Percentiles rank a stretch among this genome's conserved stretches.
Evolutionary conservation across 2,329 filamentous ascomycete genomes (phyloP).

Genomic region (Tolypocladium cylindrosporum): DNA sequence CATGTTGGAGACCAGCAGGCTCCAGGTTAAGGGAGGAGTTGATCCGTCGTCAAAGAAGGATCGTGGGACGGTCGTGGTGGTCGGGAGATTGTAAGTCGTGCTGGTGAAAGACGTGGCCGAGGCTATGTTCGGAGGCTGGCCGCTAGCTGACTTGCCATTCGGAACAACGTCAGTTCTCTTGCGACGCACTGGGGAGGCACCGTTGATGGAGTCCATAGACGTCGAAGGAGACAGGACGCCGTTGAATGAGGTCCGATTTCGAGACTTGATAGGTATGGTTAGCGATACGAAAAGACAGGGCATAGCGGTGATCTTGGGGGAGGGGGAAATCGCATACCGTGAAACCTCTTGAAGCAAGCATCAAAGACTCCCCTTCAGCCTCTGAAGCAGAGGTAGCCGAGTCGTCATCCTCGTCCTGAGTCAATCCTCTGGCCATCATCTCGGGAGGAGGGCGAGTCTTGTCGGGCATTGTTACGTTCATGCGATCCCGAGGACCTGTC

Average conservation of each 20-base stretch:
- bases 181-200: constrained; percentile 48
- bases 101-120: constrained; percentile 55
- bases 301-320: not conserved
- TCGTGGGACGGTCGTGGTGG: constrained; percentile 55
- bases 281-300: not conserved
- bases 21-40: constrained; percentile 77
- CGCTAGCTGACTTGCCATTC: constrained; percentile 27
- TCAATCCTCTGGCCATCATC: constrained; percentile 74
- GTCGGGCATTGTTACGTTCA: constrained; percentile 80
- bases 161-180: constrained; percentile 46
- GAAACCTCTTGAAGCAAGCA: constrained; percentile 58
- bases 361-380: constrained; percentile 63
- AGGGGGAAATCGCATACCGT: constrained; percentile 39
- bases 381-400: constrained; percentile 79
- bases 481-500: constrained; percentile 77
- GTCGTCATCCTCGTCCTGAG: constrained; percentile 82
- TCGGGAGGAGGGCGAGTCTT: constrained; percentile 84
- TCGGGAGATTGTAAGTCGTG: constrained; percentile 45
- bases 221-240: constrained; percentile 75
- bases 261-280: constrained; percentile 29
- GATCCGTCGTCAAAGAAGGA: constrained; percentile 89
- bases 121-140: constrained; percentile 40
- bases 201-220: constrained; percentile 85
- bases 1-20: constrained; percentile 84
- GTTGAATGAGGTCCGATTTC: constrained; percentile 55